phyloP scores from a whole-genome alignment of 2,329 filamentous ascomycete species.

The Nemania bipapillata region DNA sequence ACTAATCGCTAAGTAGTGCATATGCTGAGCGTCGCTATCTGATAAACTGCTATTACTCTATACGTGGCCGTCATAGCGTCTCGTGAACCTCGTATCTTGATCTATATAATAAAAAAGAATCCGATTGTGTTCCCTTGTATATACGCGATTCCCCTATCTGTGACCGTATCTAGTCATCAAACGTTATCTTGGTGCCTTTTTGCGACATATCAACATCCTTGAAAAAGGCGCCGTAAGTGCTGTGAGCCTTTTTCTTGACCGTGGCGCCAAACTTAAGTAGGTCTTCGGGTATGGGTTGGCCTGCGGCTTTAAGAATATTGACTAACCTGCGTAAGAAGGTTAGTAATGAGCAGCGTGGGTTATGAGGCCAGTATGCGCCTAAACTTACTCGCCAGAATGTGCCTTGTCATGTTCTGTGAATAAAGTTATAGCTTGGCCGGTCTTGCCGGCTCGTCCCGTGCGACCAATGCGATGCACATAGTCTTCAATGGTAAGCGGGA shows the following conservation, averaged over 20 bases:
- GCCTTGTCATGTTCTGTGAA: slow-evolving; percentile 96
- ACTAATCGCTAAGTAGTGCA: slow-evolving; percentile 55
- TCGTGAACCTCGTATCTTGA: slow-evolving; percentile 28
- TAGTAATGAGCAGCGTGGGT: slow-evolving; percentile 18
- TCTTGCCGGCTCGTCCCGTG: slow-evolving; percentile 91
- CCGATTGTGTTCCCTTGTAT: slow-evolving; percentile 14
- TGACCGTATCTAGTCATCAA: slow-evolving; percentile 64
- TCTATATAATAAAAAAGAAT: slow-evolving; percentile 29
- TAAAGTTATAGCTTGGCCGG: slow-evolving; percentile 87
- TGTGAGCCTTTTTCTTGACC: slow-evolving; percentile 98
- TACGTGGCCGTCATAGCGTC: slow-evolving; percentile 51
- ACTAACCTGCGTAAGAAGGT: slow-evolving; percentile 70
- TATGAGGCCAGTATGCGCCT: neutral
- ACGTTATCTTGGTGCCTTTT: slow-evolving; percentile 90
- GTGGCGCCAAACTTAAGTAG: slow-evolving; percentile 96
- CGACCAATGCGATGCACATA: slow-evolving; percentile 97
- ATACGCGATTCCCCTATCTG: neutral
- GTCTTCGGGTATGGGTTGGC: slow-evolving; percentile 88
- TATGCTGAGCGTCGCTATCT: slow-evolving; percentile 67
- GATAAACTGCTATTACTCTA: slow-evolving; percentile 60
- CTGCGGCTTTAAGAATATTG: slow-evolving; percentile 93
- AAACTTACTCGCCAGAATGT: slow-evolving; percentile 83
- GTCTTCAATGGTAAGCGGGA: slow-evolving; percentile 94
- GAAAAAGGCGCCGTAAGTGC: slow-evolving; percentile 94
- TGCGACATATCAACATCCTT: slow-evolving; percentile 87